Percentiles rank a stretch among this genome's conserved stretches.
Conservation (phyloP, 2,329 filamentous ascomycete species). For the Thermothelomyces thermophilus region DNA sequence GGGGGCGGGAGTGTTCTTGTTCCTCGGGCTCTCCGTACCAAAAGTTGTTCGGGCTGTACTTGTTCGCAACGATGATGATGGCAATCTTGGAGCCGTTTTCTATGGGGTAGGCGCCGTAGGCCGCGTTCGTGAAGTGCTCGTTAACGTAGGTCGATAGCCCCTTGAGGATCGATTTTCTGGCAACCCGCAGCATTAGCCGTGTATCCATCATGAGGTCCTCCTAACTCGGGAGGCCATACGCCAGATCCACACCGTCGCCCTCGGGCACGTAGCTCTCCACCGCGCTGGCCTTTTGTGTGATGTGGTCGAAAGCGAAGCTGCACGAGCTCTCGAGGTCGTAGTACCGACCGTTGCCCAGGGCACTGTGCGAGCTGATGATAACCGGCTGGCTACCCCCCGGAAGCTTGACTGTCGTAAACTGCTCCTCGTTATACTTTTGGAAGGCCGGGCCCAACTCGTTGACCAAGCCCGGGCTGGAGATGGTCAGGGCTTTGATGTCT, state of each 20-base stretch:
- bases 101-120: constrained; percentile 76
- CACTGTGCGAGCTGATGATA: constrained; percentile 81
- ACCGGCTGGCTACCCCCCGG: constrained; percentile 79
- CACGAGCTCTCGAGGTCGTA: constrained; percentile 84
- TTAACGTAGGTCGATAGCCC: constrained; percentile 66
- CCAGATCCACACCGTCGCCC: constrained; percentile 66
- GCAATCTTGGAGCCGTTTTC: constrained; percentile 70
- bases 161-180: constrained; percentile 77
- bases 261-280: constrained; percentile 76
- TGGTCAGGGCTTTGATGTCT: constrained; percentile 87
- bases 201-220: not conserved
- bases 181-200: not conserved
- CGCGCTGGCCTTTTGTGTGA: constrained; percentile 75
- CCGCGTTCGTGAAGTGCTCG: constrained; percentile 82
- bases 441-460: constrained; percentile 75
- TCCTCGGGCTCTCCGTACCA: constrained; percentile 50
- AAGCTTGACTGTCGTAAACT: constrained; percentile 82
- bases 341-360: constrained; percentile 73
- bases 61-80: constrained; percentile 83
- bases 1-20: not conserved
- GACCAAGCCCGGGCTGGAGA: constrained; percentile 60
- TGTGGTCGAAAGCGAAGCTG: constrained; percentile 84
- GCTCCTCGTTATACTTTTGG: constrained; percentile 92
- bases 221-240: constrained; percentile 50
- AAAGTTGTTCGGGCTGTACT: constrained; percentile 97